Conservation (phyloP, 352 stramenopile genomes). For the Pythium aquatile region DNA sequence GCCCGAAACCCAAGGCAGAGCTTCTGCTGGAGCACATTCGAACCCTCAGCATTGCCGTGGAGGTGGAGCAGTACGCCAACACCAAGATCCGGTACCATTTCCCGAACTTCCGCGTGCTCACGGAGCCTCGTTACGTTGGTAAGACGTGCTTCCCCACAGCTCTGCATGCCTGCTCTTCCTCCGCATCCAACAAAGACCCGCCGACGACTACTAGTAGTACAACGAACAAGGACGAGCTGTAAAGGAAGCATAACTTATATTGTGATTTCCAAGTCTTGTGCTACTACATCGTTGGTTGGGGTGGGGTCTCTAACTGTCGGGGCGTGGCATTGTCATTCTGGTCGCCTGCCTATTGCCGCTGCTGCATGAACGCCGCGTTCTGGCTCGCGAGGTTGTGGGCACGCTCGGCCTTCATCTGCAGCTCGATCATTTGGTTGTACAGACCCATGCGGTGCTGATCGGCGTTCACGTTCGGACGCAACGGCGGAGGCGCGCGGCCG, state of each 20-base stretch:
- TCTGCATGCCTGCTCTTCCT: conserved; percentile 12
- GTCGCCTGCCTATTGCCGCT: conserved; percentile 7
- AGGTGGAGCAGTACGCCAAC: conserved; percentile 12
- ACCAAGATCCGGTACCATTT: conserved; percentile 37
- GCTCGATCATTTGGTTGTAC: conserved; percentile 79
- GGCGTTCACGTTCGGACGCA: conserved; percentile 23
- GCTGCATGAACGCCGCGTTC: conserved; percentile 60
- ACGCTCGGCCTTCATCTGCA: conserved; percentile 64
- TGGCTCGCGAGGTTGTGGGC: conserved; percentile 75
- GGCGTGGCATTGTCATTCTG: not conserved
- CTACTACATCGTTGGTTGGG: conserved; percentile 2
- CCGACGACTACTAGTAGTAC: not conserved
- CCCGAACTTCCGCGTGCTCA: conserved; percentile 28
- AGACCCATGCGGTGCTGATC: conserved; percentile 48
- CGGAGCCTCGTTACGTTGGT: conserved; percentile 19
- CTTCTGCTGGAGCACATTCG: conserved; percentile 8
- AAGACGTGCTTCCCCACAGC: conserved; percentile 24
- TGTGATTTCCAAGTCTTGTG: conserved; percentile 4
- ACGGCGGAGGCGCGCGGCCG: conserved; percentile 33
- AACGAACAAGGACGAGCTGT: not conserved
- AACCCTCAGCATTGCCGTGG: not conserved
- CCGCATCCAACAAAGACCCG: not conserved
- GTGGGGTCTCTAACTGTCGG: not conserved
- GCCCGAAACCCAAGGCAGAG: conserved; percentile 1
- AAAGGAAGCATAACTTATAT: conserved; percentile 11